A percentile compares a stretch with the other conserved stretches of the same genome.
Evolutionary conservation across 768 basidiomycete species (phyloP).

Genomic region (Suillus brevipes): DNA sequence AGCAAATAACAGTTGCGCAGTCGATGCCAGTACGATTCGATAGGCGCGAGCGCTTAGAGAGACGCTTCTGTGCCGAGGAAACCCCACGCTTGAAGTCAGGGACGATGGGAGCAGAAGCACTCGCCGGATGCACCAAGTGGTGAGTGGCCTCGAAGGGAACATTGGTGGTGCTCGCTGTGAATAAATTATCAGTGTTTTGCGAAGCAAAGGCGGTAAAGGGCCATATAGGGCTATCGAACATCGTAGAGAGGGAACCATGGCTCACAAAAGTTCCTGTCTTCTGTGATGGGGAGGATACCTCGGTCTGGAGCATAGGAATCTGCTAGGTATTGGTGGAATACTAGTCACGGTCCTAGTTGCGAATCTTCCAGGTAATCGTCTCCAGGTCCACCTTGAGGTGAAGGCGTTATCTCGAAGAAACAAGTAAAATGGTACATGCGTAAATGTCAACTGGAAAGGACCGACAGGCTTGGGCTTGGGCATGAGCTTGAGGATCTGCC

Average conservation of each 20-base stretch:
- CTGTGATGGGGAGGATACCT: too few relatives aligned
- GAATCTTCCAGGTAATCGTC: background rate
- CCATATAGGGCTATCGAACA: too few relatives aligned
- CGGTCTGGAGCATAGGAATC: background rate
- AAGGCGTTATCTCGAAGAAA: conserved; percentile 25
- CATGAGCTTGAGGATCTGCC: conserved; percentile 15
- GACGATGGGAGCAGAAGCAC: conserved; percentile 1
- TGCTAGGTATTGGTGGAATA: background rate
- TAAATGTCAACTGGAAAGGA: conserved; percentile 6
- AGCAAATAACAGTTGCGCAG: background rate
- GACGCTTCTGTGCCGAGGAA: background rate
- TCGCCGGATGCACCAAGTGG: conserved; percentile 5
- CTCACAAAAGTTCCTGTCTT: too few relatives aligned
- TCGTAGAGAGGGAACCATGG: background rate
- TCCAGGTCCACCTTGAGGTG: conserved; percentile 25
- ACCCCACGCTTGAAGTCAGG: background rate
- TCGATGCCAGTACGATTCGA: background rate
- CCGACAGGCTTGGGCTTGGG: conserved; percentile 31
- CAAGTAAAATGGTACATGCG: background rate
- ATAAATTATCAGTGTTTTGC: too few relatives aligned
- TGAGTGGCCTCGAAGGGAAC: conserved; percentile 7
- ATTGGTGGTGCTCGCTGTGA: background rate
- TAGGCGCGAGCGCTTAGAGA: background rate
- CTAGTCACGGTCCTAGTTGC: conserved; percentile 4
- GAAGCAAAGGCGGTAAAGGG: too few relatives aligned